Evolutionary conservation across 306 rosid genomes (phyloP).

Genomic region (Vicia faba): DNA sequence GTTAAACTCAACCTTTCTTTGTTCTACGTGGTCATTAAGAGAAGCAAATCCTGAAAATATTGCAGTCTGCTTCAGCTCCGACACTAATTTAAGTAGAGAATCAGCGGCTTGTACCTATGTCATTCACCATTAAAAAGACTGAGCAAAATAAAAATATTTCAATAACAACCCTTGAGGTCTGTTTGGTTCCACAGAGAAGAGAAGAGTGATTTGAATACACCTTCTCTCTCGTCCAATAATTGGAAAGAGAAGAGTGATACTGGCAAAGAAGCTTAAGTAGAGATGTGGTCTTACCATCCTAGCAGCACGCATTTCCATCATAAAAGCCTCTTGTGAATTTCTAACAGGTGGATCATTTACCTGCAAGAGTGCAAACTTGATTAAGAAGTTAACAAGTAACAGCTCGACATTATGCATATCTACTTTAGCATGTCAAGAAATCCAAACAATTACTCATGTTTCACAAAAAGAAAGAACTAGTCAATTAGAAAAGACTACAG

Average conservation of each 20-base stretch:
- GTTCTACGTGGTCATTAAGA: constrained; percentile 87
- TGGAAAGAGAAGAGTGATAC: neutral
- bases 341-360: constrained; percentile 86
- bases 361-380: constrained; percentile 42
- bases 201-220: neutral
- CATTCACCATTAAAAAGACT: constrained; percentile 5
- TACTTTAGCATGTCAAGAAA: neutral
- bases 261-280: constrained; percentile 21
- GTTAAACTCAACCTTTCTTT: constrained; percentile 71
- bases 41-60: constrained; percentile 95
- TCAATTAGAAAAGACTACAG: constrained; percentile 5
- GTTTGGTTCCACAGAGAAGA: neutral
- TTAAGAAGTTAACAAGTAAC: constrained; percentile 26
- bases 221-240: too few species aligned
- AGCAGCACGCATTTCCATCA: constrained; percentile 91
- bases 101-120: constrained; percentile 80
- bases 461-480: constrained; percentile 10
- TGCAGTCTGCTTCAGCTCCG: constrained; percentile 89
- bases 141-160: neutral
- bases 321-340: constrained; percentile 89
- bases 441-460: neutral
- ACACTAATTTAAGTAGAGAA: constrained; percentile 77
- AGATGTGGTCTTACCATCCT: constrained; percentile 60
- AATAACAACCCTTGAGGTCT: neutral
- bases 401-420: constrained; percentile 9